phyloP scores from a whole-genome alignment of 352 stramenopile species.

The Pythium volutum region DNA sequence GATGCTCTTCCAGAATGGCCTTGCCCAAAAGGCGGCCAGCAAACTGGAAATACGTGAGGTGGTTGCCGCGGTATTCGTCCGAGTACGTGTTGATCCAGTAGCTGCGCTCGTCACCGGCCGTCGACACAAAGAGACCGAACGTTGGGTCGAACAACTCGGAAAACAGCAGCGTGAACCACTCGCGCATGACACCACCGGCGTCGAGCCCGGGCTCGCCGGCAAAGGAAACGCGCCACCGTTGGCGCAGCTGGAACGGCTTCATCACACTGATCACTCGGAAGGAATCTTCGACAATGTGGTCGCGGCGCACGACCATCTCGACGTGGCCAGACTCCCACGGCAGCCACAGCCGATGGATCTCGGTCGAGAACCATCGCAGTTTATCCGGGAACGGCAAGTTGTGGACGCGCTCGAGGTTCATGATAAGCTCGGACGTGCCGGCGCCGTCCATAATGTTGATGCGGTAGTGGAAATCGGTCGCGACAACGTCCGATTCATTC shows the following conservation, averaged over 20 bases:
- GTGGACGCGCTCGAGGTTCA: constrained; percentile 81
- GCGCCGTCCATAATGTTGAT: constrained; percentile 76
- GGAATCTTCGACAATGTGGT: constrained; percentile 85
- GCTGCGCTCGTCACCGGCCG: constrained; percentile 65
- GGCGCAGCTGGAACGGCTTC: constrained; percentile 78
- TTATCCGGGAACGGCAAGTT: constrained; percentile 78
- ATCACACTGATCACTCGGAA: constrained; percentile 76
- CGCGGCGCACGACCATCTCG: constrained; percentile 70
- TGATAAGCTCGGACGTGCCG: constrained; percentile 73
- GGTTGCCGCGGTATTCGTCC: constrained; percentile 41
- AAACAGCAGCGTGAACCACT: constrained; percentile 89
- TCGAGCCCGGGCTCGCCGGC: constrained; percentile 82
- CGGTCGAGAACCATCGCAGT: constrained; percentile 79
- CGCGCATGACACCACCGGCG: constrained; percentile 85
- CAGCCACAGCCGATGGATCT: constrained; percentile 78
- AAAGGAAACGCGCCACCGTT: constrained; percentile 85
- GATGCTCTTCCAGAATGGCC: constrained; percentile 81
- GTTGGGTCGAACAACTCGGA: constrained; percentile 75
- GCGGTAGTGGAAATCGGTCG: constrained; percentile 76
- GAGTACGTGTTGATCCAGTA: constrained; percentile 88
- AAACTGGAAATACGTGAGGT: constrained; percentile 82
- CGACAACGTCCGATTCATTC: constrained; percentile 80
- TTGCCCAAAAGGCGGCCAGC: constrained; percentile 82
- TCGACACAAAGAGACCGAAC: constrained; percentile 76
- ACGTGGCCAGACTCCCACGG: constrained; percentile 80